A percentile compares a stretch with the other conserved stretches of the same genome.
Evolutionary conservation across 352 stramenopile species (phyloP).

Genomic region (Globisporangium takayamanum): DNA sequence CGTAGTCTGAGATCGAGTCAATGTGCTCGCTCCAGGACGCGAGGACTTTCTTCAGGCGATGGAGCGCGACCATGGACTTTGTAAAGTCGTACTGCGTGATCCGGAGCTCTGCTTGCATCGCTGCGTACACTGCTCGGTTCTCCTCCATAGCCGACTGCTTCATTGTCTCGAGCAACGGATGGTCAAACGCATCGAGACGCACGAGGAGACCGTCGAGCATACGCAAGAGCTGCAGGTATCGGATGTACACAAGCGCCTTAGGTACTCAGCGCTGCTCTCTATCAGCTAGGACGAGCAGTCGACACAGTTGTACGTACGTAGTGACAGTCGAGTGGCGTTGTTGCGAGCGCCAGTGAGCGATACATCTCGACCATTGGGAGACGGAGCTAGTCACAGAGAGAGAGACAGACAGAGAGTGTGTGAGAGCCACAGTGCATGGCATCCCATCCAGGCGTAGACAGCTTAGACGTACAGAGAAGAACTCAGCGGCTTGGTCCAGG

Average conservation of each 20-base stretch:
- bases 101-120: constrained; percentile 58
- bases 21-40: constrained; percentile 78
- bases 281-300: constrained; percentile 11
- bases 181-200: constrained; percentile 53
- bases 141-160: constrained; percentile 70
- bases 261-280: not conserved
- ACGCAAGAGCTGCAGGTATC: constrained; percentile 30
- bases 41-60: constrained; percentile 60
- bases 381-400: constrained; percentile 32
- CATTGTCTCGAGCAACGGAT: constrained; percentile 61
- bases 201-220: constrained; percentile 43
- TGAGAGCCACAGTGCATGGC: not conserved
- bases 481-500: constrained; percentile 64
- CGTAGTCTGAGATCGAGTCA: constrained; percentile 70
- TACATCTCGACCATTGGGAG: constrained; percentile 71
- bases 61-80: constrained; percentile 61
- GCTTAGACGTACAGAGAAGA: constrained; percentile 55
- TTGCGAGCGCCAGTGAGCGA: constrained; percentile 42
- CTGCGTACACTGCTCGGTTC: constrained; percentile 53
- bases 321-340: constrained; percentile 45
- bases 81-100: constrained; percentile 76
- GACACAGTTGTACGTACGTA: constrained; percentile 23
- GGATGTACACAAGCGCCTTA: not conserved
- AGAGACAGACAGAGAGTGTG: not conserved
- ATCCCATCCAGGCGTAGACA: not conserved